phyloP scores from a whole-genome alignment of 1,139 yeast genomes.

The Candida labiduridarum region DNA sequence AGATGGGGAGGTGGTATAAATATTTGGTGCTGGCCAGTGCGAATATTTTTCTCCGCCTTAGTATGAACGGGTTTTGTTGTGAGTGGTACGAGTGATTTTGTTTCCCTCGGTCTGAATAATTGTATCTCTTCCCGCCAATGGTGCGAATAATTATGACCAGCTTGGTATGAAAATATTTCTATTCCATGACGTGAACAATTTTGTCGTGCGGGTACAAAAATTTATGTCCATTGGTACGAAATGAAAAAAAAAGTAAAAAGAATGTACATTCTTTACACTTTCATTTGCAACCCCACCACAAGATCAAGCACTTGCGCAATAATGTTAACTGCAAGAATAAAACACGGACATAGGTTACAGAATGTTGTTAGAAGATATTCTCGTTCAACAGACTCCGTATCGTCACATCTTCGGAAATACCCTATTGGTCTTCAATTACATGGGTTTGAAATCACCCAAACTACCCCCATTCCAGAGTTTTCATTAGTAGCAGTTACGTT shows the following conservation, averaged over 20 bases:
- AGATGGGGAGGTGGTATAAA: too few relatives aligned
- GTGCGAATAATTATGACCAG: too few relatives aligned
- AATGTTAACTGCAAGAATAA: constrained; percentile 8
- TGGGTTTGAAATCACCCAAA: constrained; percentile 67
- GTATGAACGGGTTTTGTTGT: too few relatives aligned
- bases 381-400: constrained; percentile 6
- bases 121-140: too few relatives aligned
- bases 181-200: too few relatives aligned
- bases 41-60: too few relatives aligned
- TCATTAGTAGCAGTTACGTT: constrained; percentile 78
- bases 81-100: too few relatives aligned
- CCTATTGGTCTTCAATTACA: constrained; percentile 63
- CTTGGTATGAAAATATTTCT: too few relatives aligned
- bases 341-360: background rate
- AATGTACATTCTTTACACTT: background rate
- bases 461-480: constrained; percentile 76
- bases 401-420: constrained; percentile 42
- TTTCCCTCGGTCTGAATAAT: too few relatives aligned
- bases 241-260: background rate
- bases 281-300: background rate
- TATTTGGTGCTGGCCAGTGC: too few relatives aligned
- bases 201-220: too few relatives aligned
- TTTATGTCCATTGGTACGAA: background rate
- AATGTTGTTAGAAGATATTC: constrained; percentile 5
- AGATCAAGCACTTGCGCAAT: background rate